Evolutionary conservation across 768 basidiomycete species (phyloP).

Genomic region (Russula dissimulans): DNA sequence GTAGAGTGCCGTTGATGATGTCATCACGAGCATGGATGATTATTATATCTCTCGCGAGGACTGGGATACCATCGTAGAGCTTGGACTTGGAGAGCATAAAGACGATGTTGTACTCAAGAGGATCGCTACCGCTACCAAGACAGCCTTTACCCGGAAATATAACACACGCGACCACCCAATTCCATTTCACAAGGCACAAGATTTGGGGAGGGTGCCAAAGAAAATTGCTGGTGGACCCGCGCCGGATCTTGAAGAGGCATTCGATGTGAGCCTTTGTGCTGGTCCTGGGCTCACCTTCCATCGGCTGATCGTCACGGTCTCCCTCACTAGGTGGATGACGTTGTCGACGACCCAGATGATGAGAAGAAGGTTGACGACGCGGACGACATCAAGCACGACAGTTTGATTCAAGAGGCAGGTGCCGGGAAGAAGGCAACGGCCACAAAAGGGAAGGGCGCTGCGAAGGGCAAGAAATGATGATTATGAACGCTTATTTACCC

Average conservation of each 20-base stretch:
- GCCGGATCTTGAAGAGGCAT: conserved; percentile 90
- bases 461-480: conserved; percentile 15
- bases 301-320: neutral
- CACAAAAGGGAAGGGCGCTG: conserved; percentile 8
- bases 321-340: conserved; percentile 16
- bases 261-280: conserved; percentile 46
- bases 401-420: conserved; percentile 23
- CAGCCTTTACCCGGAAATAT: conserved; percentile 85
- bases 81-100: conserved; percentile 75
- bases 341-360: conserved; percentile 20
- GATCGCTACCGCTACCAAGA: conserved; percentile 73
- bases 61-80: conserved; percentile 92
- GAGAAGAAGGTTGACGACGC: conserved; percentile 17
- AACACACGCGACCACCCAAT: conserved; percentile 87
- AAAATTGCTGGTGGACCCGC: conserved; percentile 64
- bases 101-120: conserved; percentile 75
- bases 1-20: conserved; percentile 69
- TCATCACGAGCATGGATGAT: conserved; percentile 86
- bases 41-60: conserved; percentile 92
- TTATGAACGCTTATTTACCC: neutral
- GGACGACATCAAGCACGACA: conserved; percentile 26
- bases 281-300: neutral
- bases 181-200: conserved; percentile 84
- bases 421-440: conserved; percentile 4
- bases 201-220: conserved; percentile 72